A percentile compares a stretch with the other conserved stretches of the same genome.
Conservation (phyloP, 352 stramenopile genomes). For the Phytopythium kandeliae region DNA sequence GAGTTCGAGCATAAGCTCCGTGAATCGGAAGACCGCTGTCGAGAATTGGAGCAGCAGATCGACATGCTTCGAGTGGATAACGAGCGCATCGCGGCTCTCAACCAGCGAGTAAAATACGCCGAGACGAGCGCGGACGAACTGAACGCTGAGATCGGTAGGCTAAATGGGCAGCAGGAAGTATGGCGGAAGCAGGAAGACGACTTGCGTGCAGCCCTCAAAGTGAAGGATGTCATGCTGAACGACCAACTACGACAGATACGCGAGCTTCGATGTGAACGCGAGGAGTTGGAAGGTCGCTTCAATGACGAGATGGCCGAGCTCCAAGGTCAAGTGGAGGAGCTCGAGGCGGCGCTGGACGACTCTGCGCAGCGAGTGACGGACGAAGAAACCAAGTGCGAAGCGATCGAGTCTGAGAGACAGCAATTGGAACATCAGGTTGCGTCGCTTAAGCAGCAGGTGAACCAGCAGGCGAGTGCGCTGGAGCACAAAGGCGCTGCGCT, state of each 20-base stretch:
- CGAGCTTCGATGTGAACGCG: slow-evolving; percentile 24
- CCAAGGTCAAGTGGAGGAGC: slow-evolving; percentile 48
- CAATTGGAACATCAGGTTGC: not conserved
- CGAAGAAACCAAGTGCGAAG: slow-evolving; percentile 27
- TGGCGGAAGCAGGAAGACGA: slow-evolving; percentile 49
- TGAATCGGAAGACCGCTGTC: slow-evolving; percentile 12
- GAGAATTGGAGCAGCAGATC: slow-evolving; percentile 26
- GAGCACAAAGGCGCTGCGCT: slow-evolving; percentile 47
- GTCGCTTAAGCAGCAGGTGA: slow-evolving; percentile 10
- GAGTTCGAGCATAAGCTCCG: slow-evolving; percentile 42
- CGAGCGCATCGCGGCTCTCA: slow-evolving; percentile 11
- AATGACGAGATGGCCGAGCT: slow-evolving; percentile 42
- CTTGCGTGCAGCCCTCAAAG: slow-evolving; percentile 47
- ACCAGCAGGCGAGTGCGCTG: slow-evolving; percentile 25
- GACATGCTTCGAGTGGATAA: slow-evolving; percentile 15
- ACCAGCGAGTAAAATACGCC: slow-evolving; percentile 19
- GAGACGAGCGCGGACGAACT: slow-evolving; percentile 12
- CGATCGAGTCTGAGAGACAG: slow-evolving; percentile 6
- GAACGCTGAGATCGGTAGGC: slow-evolving; percentile 14
- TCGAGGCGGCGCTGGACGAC: slow-evolving; percentile 55
- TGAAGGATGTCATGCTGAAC: slow-evolving; percentile 71
- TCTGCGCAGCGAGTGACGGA: slow-evolving; percentile 34
- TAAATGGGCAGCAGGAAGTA: slow-evolving; percentile 12
- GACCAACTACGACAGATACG: slow-evolving; percentile 53
- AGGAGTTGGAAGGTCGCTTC: slow-evolving; percentile 32